Conservation (phyloP, 306 rosid species). For the Prunus persica region DNA sequence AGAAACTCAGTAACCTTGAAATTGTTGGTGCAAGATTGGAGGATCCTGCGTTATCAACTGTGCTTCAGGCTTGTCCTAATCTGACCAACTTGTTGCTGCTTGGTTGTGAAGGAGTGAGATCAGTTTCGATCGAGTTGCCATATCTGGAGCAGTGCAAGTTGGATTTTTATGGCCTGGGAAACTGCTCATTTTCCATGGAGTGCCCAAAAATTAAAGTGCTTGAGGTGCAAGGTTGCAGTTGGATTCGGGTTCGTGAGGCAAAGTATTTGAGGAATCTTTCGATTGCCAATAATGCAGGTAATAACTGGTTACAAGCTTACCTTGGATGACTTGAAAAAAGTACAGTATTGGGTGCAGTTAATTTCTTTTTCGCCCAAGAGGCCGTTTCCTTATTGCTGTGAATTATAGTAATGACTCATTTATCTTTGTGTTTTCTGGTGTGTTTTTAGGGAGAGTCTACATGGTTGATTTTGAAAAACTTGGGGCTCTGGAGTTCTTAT, state of each 20-base stretch:
- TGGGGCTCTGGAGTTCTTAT: conserved; percentile 62
- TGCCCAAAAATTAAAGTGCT: conserved; percentile 70
- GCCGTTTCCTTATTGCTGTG: neutral
- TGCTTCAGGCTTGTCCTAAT: conserved; percentile 62
- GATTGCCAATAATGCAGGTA: conserved; percentile 79
- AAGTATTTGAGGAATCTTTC: conserved; percentile 60
- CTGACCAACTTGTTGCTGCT: conserved; percentile 68
- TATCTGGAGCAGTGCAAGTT: conserved; percentile 71
- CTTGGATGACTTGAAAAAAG: conserved; percentile 2
- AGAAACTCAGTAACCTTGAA: conserved; percentile 70
- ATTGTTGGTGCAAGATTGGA: conserved; percentile 79
- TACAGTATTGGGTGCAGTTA: neutral
- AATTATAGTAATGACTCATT: neutral
- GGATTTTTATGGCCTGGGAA: conserved; percentile 79
- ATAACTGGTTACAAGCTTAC: neutral
- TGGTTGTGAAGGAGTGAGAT: conserved; percentile 77
- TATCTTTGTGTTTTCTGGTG: conserved; percentile 3
- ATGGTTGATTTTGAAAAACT: conserved; percentile 83
- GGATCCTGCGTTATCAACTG: conserved; percentile 48
- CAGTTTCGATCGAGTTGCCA: conserved; percentile 63
- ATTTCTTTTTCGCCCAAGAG: neutral
- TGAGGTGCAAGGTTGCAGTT: conserved; percentile 96
- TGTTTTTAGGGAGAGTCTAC: conserved; percentile 75
- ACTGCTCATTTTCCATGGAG: conserved; percentile 59
- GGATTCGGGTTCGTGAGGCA: conserved; percentile 73